These are phyloP conservation scores for Clohesyomyces aquaticus DNA, from an alignment of 495 filamentous ascomycete species.

Conservation along the genomic window DNA sequence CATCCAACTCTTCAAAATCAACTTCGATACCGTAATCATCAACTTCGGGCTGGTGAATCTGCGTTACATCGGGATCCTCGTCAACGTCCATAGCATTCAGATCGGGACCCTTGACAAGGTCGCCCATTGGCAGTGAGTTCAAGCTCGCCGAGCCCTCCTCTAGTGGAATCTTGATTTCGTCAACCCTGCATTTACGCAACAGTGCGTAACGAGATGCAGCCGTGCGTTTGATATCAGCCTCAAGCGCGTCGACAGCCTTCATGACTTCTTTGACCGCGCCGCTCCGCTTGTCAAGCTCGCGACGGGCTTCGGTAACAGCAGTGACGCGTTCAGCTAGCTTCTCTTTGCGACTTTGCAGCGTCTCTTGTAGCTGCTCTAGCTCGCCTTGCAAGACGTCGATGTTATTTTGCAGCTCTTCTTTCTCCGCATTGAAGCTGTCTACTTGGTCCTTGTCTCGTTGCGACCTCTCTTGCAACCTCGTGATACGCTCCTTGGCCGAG, in stretches of 20 bases:
- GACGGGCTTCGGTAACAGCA: slow-evolving; percentile 77
- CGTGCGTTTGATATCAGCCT: slow-evolving; percentile 81
- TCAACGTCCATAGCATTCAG: slow-evolving; percentile 87
- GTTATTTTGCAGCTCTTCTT: slow-evolving; percentile 70
- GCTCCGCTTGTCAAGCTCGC: slow-evolving; percentile 81
- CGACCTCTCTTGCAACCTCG: slow-evolving; percentile 65
- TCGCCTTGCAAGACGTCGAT: slow-evolving; percentile 74
- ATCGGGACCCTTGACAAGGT: slow-evolving; percentile 63
- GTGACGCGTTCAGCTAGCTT: slow-evolving; percentile 69
- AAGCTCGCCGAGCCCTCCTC: slow-evolving; percentile 70
- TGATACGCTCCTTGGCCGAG: slow-evolving; percentile 70
- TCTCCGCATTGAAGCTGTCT: slow-evolving; percentile 70
- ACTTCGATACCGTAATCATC: slow-evolving; percentile 93
- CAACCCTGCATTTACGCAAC: slow-evolving; percentile 87
- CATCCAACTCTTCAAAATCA: slow-evolving; percentile 83
- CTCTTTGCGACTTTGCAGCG: slow-evolving; percentile 68
- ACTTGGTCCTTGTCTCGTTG: slow-evolving; percentile 67
- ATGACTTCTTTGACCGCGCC: slow-evolving; percentile 78
- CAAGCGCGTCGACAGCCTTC: slow-evolving; percentile 74
- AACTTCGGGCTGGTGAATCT: slow-evolving; percentile 54
- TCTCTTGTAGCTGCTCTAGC: slow-evolving; percentile 73
- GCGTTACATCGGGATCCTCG: slow-evolving; percentile 42
- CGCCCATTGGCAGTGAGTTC: slow-evolving; percentile 84
- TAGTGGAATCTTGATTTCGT: slow-evolving; percentile 87
- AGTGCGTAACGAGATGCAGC: slow-evolving; percentile 80